Evolutionary conservation across 371 early-diverging fungal genomes (phyloP).

Genomic region (Actinomortierella wolfii): DNA sequence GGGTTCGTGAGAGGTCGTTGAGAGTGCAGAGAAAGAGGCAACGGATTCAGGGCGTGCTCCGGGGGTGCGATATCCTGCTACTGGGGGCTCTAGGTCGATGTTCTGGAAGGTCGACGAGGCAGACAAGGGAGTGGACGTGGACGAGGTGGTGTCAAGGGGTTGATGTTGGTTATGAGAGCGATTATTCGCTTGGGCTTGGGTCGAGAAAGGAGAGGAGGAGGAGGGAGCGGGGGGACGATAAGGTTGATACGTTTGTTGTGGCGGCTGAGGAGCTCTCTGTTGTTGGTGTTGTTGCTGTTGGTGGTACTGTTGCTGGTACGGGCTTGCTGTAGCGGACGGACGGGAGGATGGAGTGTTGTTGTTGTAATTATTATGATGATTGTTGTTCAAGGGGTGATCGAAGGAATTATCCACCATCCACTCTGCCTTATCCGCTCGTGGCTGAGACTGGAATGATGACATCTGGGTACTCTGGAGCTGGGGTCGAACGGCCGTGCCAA

Average conservation of each 20-base stretch:
- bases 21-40: conserved; percentile 21
- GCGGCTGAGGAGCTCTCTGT: neutral
- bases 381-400: neutral
- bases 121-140: neutral
- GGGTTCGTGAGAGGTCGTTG: conserved; percentile 32
- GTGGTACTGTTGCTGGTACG: conserved; percentile 2
- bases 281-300: conserved; percentile 10
- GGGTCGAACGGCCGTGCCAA: no score
- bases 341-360: neutral
- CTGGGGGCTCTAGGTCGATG: conserved; percentile 22
- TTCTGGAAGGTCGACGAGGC: conserved; percentile 6
- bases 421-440: no score
- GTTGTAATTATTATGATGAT: neutral
- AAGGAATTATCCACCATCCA: no score
- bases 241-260: neutral
- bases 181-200: neutral
- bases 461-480: no score
- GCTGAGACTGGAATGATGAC: neutral
- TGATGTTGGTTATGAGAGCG: conserved; percentile 7
- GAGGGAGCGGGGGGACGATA: neutral
- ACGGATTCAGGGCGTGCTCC: conserved; percentile 21
- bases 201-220: neutral
- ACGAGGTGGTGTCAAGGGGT: neutral
- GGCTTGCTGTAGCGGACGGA: neutral
- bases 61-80: conserved; percentile 9